Base-by-base conservation (phyloP, 176 grass and related monocot species). In the Oropetium thomaeum region DNA sequence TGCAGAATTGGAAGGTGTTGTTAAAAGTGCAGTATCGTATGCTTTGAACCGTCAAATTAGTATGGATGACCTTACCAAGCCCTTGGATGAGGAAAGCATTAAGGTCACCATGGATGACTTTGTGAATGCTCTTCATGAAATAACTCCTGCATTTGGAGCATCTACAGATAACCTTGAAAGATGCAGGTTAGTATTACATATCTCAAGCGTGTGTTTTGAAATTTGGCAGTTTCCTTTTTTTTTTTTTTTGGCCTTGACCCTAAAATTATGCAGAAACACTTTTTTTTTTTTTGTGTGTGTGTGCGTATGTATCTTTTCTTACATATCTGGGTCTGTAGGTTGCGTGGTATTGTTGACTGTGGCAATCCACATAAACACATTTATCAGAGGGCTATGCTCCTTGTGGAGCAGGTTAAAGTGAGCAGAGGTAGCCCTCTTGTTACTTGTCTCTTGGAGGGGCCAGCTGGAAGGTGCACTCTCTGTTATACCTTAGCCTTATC, bases 71-170 rank as follows among this genome's bases (percentile, higher is more conserved):
- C 86, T 99, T 42, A 95, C 91, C 10, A 99, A 95, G 69, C 84
- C 53, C 64, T 84, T 95, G 68, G 86, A 99, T 58, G 91, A 94
- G 70, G 96, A 99, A 81, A 99, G 91, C 66, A 92, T 99, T 75
- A 99, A 99, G 76, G 82, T 99, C 77, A 95, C 96, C 20, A 95
- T 99, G 96, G 84, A 95, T 69, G 96, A 99, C 57, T 99, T 99
- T 84, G 88, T 95, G 82, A 83, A 92, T 78, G 96, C 84, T 45
- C 81, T 99, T 84, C 91, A 90, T 29, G 96, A 99, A 87, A 92
- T 95, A 82, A 81, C 82, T 52, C 96, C 96, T 13, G 96, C 91
- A 30, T 95, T 99, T 92, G 96, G 91, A 74, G 96, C 91, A 45
- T 99, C 96, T 1, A 92, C 91, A 8, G 96, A 88, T 79, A 73